Conservation (phyloP, 1,284 basidiomycete species). For the Thelephora terrestris region DNA sequence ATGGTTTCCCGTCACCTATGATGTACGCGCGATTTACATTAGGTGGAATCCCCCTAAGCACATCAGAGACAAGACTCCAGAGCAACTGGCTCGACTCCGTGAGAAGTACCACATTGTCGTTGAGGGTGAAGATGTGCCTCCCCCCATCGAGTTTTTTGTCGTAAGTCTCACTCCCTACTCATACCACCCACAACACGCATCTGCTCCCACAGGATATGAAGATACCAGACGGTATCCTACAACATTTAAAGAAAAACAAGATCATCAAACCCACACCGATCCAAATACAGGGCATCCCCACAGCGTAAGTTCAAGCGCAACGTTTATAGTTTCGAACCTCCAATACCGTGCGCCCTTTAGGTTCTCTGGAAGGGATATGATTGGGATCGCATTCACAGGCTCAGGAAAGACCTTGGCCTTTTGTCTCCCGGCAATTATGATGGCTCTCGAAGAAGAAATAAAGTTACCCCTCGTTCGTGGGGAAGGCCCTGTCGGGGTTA, state of each 20-base stretch:
- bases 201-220: slow-evolving; percentile 79
- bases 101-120: slow-evolving; percentile 90
- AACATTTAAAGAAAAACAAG: slow-evolving; percentile 75
- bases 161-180: slow-evolving; percentile 30
- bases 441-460: slow-evolving; percentile 86
- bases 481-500: slow-evolving; percentile 92
- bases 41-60: slow-evolving; percentile 88
- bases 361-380: slow-evolving; percentile 86
- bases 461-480: slow-evolving; percentile 85
- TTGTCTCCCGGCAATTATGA: slow-evolving; percentile 91
- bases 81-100: slow-evolving; percentile 67
- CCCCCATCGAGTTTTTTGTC: slow-evolving; percentile 85
- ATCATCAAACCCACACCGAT: slow-evolving; percentile 91
- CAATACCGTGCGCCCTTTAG: slow-evolving; percentile 27
- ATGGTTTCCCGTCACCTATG: slow-evolving; percentile 1
- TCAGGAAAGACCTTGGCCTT: slow-evolving; percentile 78
- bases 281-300: slow-evolving; percentile 94
- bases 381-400: slow-evolving; percentile 80
- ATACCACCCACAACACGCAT: neutral
- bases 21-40: slow-evolving; percentile 5
- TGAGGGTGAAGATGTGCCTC: slow-evolving; percentile 89
- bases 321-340: neutral
- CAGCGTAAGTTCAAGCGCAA: slow-evolving; percentile 51
- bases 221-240: slow-evolving; percentile 77
- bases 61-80: slow-evolving; percentile 61